Percentiles rank a stretch among this genome's conserved stretches.
Evolutionary conservation across 805 yeast species (phyloP).

Genomic region (Suhomyces pyralidae): DNA sequence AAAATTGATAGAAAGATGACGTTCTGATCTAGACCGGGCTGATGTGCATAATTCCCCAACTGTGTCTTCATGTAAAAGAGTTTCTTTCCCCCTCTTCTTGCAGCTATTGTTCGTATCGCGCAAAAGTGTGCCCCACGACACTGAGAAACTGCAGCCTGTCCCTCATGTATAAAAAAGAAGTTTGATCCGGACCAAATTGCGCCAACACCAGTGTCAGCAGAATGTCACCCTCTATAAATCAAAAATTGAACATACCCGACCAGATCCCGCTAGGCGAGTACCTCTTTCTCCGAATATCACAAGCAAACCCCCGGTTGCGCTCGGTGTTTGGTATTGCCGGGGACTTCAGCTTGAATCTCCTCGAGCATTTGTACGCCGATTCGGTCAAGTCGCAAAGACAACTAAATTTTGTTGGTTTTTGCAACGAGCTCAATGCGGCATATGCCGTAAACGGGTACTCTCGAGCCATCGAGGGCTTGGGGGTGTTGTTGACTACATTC

Average conservation of each 20-base stretch:
- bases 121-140: not conserved
- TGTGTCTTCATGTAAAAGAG: not conserved
- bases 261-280: slow-evolving; percentile 62
- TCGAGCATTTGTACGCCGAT: slow-evolving; percentile 62
- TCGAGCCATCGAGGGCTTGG: slow-evolving; percentile 55
- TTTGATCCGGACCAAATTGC: not conserved
- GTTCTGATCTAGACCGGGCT: not conserved
- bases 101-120: not conserved
- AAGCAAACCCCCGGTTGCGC: slow-evolving; percentile 46
- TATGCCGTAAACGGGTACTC: slow-evolving; percentile 91
- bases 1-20: too few species aligned
- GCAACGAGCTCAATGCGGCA: slow-evolving; percentile 88
- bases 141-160: not conserved
- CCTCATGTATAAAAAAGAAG: not conserved
- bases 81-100: not conserved
- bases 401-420: slow-evolving; percentile 72
- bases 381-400: slow-evolving; percentile 33
- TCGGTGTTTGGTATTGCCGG: slow-evolving; percentile 80
- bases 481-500: slow-evolving; percentile 67
- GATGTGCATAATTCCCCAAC: not conserved
- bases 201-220: not conserved
- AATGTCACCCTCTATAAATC: not conserved
- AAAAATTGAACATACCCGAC: slow-evolving; percentile 1
- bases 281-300: slow-evolving; percentile 53
- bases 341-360: slow-evolving; percentile 63